Base-by-base conservation (phyloP, 1,284 basidiomycete species). In the Tilletia caries region DNA sequence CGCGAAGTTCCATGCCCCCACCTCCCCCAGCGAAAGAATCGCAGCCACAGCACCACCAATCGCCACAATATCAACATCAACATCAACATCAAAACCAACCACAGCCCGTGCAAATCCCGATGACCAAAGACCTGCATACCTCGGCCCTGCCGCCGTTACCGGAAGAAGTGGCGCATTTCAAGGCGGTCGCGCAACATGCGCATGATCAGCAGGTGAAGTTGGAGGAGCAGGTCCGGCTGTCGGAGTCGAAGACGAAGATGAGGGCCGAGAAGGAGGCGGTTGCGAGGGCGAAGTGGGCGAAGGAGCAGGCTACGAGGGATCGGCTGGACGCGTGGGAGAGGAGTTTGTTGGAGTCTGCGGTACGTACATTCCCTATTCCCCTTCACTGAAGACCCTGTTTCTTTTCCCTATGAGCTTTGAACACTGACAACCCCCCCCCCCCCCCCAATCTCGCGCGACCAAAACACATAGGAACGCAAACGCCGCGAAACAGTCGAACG, bases 311-410 rank as follows among this genome's bases (percentile, higher is more conserved):
- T 13, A 46, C 8, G 3, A 18, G 64, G n/a, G 64, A 65, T 15
- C 64, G 64, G 23, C 23, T 65, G 37, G 64, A 65, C 20, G 64
- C 64, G 64, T 65, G 37, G 41, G 64, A 65, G 27, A 10, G 64
- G 4, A 43, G 37, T 12, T 25, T 43, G 64, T 23, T 65, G 1
- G 64, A 65, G 64, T 37, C 52, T n/a, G 52, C 52, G 25, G 23
- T 18, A 60, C 8, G 48, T 50, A 18, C 20, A 6, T 50, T 44
- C 41, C 18, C 10, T 8, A 44, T 18, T 44, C 41, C 10, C 8
- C 41, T 44, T 44, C 41, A 10, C 18, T 44, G 41, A 8, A 18
- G 41, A 8, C 18, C 41, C 10, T 41, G 37, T 2, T 41, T 1
- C 15, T 15, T 41, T 6, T 41, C 37, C 2, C 2, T 15, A 41